These are phyloP conservation scores for Melampsora larici-populina DNA, from an alignment of 1,284 basidiomycete species.

Conservation along the genomic window DNA sequence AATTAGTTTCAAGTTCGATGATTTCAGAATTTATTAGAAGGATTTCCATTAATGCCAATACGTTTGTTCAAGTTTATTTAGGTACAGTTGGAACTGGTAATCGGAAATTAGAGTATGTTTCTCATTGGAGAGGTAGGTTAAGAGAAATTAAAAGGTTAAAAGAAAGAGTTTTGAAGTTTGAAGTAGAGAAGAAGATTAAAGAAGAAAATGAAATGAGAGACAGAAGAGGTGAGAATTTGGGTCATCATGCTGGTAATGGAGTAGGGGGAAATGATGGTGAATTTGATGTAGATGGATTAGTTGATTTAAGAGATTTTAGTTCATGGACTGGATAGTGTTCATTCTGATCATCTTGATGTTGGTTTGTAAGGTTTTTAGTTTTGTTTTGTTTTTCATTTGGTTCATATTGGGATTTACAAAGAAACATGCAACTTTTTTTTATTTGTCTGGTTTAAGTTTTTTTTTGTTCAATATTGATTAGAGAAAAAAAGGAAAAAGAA, in stretches of 20 bases:
- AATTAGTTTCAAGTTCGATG: constrained; percentile 79
- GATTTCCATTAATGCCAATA: constrained; percentile 76
- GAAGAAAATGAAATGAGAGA: background rate
- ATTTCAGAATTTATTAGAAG: constrained; percentile 79
- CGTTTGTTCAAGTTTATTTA: constrained; percentile 79
- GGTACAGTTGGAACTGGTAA: constrained; percentile 61
- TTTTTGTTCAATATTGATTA: too few relatives aligned
- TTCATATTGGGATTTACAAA: too few relatives aligned
- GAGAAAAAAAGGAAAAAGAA: too few relatives aligned
- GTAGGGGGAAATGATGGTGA: background rate
- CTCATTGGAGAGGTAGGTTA: constrained; percentile 79
- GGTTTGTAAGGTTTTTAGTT: too few relatives aligned
- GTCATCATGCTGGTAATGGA: background rate
- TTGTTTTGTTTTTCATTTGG: too few relatives aligned
- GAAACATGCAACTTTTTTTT: too few relatives aligned
- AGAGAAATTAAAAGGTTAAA: constrained; percentile 65
- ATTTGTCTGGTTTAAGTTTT: too few relatives aligned
- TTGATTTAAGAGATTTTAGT: too few relatives aligned
- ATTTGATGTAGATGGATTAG: too few relatives aligned
- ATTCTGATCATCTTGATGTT: too few relatives aligned
- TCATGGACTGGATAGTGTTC: too few relatives aligned
- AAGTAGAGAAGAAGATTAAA: background rate
- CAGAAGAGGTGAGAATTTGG: background rate
- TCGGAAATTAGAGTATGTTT: constrained; percentile 70
- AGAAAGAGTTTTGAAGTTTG: constrained; percentile 7